These are phyloP conservation scores for Yamadazyma oceani DNA, from an alignment of 1,139 yeast genomes.

Conservation along the genomic window DNA sequence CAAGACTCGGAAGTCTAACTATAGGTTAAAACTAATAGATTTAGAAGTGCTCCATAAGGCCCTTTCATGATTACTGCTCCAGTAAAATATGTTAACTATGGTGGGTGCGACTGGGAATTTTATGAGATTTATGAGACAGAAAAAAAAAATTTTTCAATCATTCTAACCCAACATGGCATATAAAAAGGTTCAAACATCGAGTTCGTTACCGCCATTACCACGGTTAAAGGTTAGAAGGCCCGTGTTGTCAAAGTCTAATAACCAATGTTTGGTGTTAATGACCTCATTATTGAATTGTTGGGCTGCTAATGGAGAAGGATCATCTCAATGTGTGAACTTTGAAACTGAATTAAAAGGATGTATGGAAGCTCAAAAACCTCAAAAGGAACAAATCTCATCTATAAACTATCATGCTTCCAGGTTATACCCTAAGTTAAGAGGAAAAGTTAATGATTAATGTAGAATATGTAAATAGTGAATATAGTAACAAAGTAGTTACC, in stretches of 20 bases:
- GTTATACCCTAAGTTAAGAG: conserved; percentile 74
- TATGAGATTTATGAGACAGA: neutral
- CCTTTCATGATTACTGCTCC: neutral
- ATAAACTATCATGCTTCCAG: conserved; percentile 85
- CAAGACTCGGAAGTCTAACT: conserved; percentile 4
- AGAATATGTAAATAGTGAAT: neutral
- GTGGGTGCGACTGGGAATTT: neutral
- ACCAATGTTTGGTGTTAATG: conserved; percentile 80
- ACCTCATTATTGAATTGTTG: conserved; percentile 87
- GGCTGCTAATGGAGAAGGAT: conserved; percentile 93
- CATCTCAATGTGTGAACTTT: conserved; percentile 59
- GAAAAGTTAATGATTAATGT: conserved; percentile 64
- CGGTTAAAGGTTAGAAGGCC: conserved; percentile 72
- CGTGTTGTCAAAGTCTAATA: conserved; percentile 53
- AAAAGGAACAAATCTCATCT: conserved; percentile 46
- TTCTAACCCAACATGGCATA: conserved; percentile 22
- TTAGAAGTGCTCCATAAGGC: conserved; percentile 7
- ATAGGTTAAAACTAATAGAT: conserved; percentile 8
- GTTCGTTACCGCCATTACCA: conserved; percentile 69
- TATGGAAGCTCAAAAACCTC: conserved; percentile 49
- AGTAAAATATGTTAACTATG: no score
- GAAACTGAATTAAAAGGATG: conserved; percentile 53
- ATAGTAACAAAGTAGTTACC: neutral
- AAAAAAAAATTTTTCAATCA: conserved; percentile 7
- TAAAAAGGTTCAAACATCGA: conserved; percentile 29